These are phyloP conservation scores for Phytophthora citrophthora DNA, from an alignment of 352 stramenopile genomes.

Conservation along the genomic window DNA sequence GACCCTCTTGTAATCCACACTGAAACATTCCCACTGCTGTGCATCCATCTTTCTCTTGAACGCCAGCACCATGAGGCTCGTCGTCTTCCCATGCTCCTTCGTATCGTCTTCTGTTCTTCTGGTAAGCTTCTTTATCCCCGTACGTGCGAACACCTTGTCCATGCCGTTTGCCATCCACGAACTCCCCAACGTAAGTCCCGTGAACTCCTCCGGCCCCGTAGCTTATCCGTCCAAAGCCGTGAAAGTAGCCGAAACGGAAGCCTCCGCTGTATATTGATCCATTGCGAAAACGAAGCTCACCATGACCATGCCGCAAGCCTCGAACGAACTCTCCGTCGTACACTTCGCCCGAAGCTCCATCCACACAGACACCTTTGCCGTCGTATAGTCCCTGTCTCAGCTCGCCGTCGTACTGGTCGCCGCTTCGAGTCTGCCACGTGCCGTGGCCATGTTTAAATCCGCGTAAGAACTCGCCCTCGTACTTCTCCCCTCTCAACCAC, in stretches of 20 bases:
- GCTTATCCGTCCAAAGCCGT: conserved; percentile 65
- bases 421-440: conserved; percentile 38
- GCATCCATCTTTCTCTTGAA: conserved; percentile 55
- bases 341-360: conserved; percentile 59
- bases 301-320: conserved; percentile 62
- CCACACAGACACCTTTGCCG: conserved; percentile 61
- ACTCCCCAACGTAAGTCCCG: conserved; percentile 74
- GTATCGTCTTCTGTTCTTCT: conserved; percentile 40
- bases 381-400: conserved; percentile 61
- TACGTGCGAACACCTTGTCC: conserved; percentile 71
- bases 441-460: conserved; percentile 68
- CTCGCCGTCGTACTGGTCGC: conserved; percentile 62
- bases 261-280: conserved; percentile 65
- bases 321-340: conserved; percentile 74
- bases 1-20: conserved; percentile 54
- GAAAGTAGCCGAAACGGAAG: conserved; percentile 55
- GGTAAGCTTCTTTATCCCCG: conserved; percentile 36
- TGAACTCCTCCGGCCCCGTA: conserved; percentile 51
- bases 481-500: conserved; percentile 64
- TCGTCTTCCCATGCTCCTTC: conserved; percentile 76
- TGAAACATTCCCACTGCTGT: conserved; percentile 71
- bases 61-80: conserved; percentile 58
- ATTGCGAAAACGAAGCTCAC: conserved; percentile 52
- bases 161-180: conserved; percentile 54
- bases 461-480: conserved; percentile 66